Percentiles rank a stretch among this genome's conserved stretches.
Evolutionary conservation across 2,329 filamentous ascomycete genomes (phyloP).

Genomic region (Emergomyces pasteurianus): DNA sequence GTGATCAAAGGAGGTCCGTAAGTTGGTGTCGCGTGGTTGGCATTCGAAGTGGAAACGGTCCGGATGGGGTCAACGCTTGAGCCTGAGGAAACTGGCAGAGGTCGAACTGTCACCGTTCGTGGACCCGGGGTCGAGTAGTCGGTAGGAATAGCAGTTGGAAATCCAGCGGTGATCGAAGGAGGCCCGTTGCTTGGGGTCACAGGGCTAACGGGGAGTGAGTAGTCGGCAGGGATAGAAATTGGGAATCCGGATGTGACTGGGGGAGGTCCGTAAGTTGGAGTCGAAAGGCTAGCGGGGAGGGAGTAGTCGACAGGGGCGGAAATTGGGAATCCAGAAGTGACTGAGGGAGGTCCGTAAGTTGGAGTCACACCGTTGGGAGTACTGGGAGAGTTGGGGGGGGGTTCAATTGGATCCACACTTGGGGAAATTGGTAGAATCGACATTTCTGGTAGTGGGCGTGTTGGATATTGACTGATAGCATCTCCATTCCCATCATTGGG

Average conservation of each 20-base stretch:
- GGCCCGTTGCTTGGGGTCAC: background rate
- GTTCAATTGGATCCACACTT: background rate
- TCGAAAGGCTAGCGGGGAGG: background rate
- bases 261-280: background rate
- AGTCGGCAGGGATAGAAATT: background rate
- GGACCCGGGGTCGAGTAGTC: background rate
- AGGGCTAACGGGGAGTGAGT: background rate
- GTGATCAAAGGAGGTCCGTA: background rate
- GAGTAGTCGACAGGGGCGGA: background rate
- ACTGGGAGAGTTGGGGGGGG: background rate
- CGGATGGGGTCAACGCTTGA: background rate
- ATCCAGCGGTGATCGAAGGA: background rate
- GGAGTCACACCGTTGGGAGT: background rate
- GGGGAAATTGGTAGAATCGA: background rate
- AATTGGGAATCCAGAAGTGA: background rate
- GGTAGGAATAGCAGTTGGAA: background rate
- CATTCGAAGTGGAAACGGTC: background rate
- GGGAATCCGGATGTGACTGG: background rate
- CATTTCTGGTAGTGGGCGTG: background rate
- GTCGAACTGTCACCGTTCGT: background rate
- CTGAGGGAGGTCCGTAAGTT: background rate
- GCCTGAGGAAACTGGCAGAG: background rate
- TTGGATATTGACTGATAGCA: constrained; percentile 3
- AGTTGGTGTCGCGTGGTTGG: background rate
- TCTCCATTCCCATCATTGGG: background rate